Percentiles rank a stretch among this genome's conserved stretches.
Evolutionary conservation across 441 rosid species (phyloP).

Genomic region (Oxalis stricta): DNA sequence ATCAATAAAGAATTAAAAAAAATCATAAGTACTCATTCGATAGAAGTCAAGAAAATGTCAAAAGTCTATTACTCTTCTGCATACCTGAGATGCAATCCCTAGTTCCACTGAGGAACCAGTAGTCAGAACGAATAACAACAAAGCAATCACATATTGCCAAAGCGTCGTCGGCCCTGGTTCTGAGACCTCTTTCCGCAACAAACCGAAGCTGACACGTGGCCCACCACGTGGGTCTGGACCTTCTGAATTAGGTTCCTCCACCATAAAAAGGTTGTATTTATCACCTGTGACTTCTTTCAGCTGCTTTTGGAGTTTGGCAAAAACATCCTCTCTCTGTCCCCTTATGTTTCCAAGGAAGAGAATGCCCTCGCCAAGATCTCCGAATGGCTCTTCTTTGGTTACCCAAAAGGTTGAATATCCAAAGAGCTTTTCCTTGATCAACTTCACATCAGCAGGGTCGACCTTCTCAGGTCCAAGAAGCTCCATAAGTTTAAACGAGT

Average conservation of each 20-base stretch:
- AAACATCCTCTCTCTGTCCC: conserved; percentile 72
- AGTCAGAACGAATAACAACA: conserved; percentile 71
- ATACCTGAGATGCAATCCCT: conserved; percentile 94
- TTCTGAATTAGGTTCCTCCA: conserved; percentile 91
- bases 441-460: conserved; percentile 77
- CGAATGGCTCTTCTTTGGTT: conserved; percentile 94
- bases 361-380: conserved; percentile 84
- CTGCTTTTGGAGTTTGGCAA: conserved; percentile 61
- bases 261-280: conserved; percentile 86
- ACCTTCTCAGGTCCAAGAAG: conserved; percentile 97
- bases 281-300: conserved; percentile 49
- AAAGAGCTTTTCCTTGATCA: conserved; percentile 68
- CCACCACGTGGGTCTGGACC: conserved; percentile 93
- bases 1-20: background rate
- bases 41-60: too few species aligned
- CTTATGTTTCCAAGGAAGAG: conserved; percentile 89
- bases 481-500: conserved; percentile 87
- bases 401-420: conserved; percentile 99
- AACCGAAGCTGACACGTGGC: conserved; percentile 88
- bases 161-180: conserved; percentile 95
- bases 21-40: background rate
- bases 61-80: conserved; percentile 1
- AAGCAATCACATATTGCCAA: conserved; percentile 93
- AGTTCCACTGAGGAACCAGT: conserved; percentile 86
- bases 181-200: conserved; percentile 87